Conservation (phyloP, 2,329 filamentous ascomycete species). For the Chrysoporthe cubensis region DNA sequence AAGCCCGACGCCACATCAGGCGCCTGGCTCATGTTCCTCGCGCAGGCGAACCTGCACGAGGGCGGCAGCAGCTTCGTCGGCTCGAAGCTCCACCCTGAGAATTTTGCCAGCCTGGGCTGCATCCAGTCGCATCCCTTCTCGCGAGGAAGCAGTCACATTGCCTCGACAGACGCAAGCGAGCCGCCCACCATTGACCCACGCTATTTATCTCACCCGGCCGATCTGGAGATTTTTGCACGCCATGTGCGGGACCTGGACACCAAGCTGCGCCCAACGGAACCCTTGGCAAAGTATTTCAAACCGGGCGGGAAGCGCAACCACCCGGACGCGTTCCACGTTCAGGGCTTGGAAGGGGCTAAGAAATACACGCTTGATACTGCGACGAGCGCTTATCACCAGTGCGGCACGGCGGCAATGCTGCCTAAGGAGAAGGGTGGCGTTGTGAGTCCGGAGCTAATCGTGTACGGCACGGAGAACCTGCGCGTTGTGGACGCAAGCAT, state of each 20-base stretch:
- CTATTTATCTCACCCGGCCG: slow-evolving; percentile 55
- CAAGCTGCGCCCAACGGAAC: slow-evolving; percentile 30
- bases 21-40: no score
- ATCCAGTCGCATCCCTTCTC: slow-evolving; percentile 45
- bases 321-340: slow-evolving; percentile 33
- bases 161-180: slow-evolving; percentile 44
- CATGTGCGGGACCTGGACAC: slow-evolving; percentile 39
- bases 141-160: slow-evolving; percentile 57
- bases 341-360: slow-evolving; percentile 33
- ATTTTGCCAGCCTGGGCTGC: no score
- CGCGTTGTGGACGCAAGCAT: slow-evolving; percentile 49
- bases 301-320: slow-evolving; percentile 41
- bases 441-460: slow-evolving; percentile 44
- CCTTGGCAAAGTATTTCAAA: slow-evolving; percentile 39
- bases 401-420: slow-evolving; percentile 45
- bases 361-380: slow-evolving; percentile 23
- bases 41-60: no score
- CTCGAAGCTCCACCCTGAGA: slow-evolving; percentile 32
- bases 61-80: slow-evolving; percentile 26
- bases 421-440: slow-evolving; percentile 48
- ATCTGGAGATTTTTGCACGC: slow-evolving; percentile 49
- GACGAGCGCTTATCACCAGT: slow-evolving; percentile 41
- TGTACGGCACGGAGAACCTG: slow-evolving; percentile 48
- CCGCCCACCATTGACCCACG: slow-evolving; percentile 54
- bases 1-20: no score